phyloP scores from a whole-genome alignment of 805 yeast species.

The Ogataea paradorogensis region DNA sequence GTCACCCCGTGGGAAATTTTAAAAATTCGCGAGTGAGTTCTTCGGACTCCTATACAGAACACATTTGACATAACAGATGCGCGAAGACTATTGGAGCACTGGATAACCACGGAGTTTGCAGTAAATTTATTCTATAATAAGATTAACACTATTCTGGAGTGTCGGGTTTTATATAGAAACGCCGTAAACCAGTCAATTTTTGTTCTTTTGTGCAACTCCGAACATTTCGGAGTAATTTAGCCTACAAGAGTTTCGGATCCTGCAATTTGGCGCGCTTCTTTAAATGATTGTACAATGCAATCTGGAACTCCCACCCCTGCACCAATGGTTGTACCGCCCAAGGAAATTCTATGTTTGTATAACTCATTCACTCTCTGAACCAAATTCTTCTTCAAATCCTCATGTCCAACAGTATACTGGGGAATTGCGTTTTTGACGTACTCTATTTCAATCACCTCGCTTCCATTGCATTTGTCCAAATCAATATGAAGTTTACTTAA shows the following conservation, averaged over 20 bases:
- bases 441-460: slow-evolving; percentile 34
- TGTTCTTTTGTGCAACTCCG: slow-evolving; percentile 2
- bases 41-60: slow-evolving; percentile 10
- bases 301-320: slow-evolving; percentile 90
- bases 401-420: slow-evolving; percentile 72
- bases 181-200: slow-evolving; percentile 2
- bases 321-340: slow-evolving; percentile 81
- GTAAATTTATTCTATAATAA: neutral
- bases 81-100: neutral
- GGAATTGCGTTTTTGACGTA: slow-evolving; percentile 67
- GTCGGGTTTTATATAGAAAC: slow-evolving; percentile 4
- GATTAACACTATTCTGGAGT: neutral
- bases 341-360: slow-evolving; percentile 42
- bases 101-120: neutral
- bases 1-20: slow-evolving; percentile 9
- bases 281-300: slow-evolving; percentile 63
- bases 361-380: slow-evolving; percentile 32
- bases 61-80: neutral
- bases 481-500: slow-evolving; percentile 19
- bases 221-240: slow-evolving; percentile 4
- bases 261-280: slow-evolving; percentile 44
- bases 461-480: slow-evolving; percentile 14
- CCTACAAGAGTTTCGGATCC: slow-evolving; percentile 3
- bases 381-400: slow-evolving; percentile 38
- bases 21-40: neutral